Percentiles rank a stretch among this genome's conserved stretches.
Evolutionary conservation across 441 rosid species (phyloP).

Genomic region (Heliophila coronopifolia): DNA sequence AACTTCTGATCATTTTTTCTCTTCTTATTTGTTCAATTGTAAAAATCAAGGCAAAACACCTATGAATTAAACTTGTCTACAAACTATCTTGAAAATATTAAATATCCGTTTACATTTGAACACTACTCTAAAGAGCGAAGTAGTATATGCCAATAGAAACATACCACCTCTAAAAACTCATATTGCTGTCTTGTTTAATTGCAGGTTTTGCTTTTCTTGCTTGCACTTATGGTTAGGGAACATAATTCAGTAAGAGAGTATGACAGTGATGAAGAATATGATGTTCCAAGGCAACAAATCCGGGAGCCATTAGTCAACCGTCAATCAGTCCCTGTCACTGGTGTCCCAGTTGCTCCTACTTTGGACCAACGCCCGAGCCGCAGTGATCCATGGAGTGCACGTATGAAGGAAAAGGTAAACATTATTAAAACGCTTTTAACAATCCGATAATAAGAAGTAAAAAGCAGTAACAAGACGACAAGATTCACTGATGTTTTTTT

Average conservation of each 20-base stretch:
- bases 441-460: background rate
- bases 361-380: constrained; percentile 82
- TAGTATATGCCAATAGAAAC: background rate
- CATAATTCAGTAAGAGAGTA: constrained; percentile 65
- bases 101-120: background rate
- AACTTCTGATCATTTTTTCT: background rate
- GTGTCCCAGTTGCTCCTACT: constrained; percentile 66
- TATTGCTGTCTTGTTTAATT: constrained; percentile 11
- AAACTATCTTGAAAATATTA: background rate
- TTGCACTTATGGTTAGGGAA: constrained; percentile 73
- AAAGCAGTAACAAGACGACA: background rate
- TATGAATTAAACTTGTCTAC: background rate
- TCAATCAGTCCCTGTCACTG: constrained; percentile 60
- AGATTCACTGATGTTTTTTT: constrained; percentile 13
- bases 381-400: constrained; percentile 97
- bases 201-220: constrained; percentile 80
- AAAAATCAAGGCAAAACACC: background rate
- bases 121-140: background rate
- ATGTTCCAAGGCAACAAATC: constrained; percentile 67
- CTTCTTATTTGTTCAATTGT: background rate
- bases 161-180: background rate
- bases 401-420: constrained; percentile 96
- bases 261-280: constrained; percentile 87
- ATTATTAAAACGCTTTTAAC: background rate
- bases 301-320: constrained; percentile 78